phyloP scores from a whole-genome alignment of 2,329 filamentous ascomycete species.

The Boeremia exigua region DNA sequence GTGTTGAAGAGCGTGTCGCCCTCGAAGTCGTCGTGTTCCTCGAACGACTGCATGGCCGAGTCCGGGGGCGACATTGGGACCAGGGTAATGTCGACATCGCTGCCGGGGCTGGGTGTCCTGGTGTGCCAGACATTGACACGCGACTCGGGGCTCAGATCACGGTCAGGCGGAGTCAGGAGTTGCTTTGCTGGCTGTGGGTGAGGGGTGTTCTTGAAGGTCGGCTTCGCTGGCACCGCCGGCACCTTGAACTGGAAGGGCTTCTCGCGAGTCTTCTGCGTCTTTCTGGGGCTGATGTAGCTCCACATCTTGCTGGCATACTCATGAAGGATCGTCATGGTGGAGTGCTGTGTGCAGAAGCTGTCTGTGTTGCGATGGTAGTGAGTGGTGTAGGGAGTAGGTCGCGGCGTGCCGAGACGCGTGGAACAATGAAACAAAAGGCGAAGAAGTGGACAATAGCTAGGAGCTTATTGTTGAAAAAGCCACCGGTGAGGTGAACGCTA shows the following conservation, averaged over 20 bases:
- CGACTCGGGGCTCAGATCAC: conserved; percentile 45
- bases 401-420: background rate
- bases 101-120: conserved; percentile 28
- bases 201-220: conserved; percentile 4
- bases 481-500: conserved; percentile 25
- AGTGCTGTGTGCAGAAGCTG: background rate
- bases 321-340: conserved; percentile 40
- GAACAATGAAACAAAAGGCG: background rate
- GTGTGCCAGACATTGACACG: conserved; percentile 32
- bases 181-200: conserved; percentile 1
- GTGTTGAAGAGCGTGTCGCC: conserved; percentile 36
- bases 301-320: conserved; percentile 48
- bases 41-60: conserved; percentile 22
- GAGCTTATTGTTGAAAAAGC: background rate
- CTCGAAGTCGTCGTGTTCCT: conserved; percentile 29
- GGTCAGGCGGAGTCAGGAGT: conserved; percentile 10
- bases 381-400: background rate
- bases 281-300: conserved; percentile 52
- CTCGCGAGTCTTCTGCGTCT: conserved; percentile 45
- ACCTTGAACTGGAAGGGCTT: conserved; percentile 49
- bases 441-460: background rate
- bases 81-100: conserved; percentile 30
- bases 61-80: conserved; percentile 41
- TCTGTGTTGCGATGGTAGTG: background rate
- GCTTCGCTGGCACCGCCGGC: conserved; percentile 29